Percentiles rank a stretch among this genome's conserved stretches.
Conservation (phyloP, 805 yeast genomes). For the Ascoidea asiatica region DNA sequence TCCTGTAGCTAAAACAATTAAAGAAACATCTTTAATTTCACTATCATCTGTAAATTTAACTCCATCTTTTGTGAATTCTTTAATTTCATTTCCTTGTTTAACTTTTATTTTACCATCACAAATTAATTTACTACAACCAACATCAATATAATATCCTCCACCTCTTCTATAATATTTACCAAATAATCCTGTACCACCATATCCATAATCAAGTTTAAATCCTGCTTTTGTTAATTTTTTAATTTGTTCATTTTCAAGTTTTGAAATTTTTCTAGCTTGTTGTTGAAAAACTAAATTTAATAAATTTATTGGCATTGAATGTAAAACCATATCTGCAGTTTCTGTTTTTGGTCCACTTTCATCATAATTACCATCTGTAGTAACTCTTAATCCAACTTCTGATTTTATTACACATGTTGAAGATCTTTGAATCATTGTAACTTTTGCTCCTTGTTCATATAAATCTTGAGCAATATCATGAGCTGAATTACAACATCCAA, state of each 20-base stretch:
- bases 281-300: constrained; percentile 24
- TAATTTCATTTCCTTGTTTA: constrained; percentile 21
- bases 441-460: constrained; percentile 28
- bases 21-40: constrained; percentile 19
- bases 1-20: constrained; percentile 32
- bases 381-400: constrained; percentile 19
- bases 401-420: constrained; percentile 28
- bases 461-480: constrained; percentile 34
- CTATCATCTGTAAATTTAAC: constrained; percentile 28
- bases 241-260: constrained; percentile 20
- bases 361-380: constrained; percentile 21
- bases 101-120: constrained; percentile 24
- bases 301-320: constrained; percentile 22
- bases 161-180: constrained; percentile 26
- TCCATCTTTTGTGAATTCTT: constrained; percentile 22
- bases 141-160: constrained; percentile 34
- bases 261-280: constrained; percentile 19
- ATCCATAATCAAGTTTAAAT: constrained; percentile 27
- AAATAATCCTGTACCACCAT: constrained; percentile 29
- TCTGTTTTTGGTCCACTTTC: constrained; percentile 24
- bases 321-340: constrained; percentile 24
- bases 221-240: constrained; percentile 22
- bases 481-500: constrained; percentile 32
- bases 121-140: constrained; percentile 27
- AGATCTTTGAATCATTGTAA: constrained; percentile 31